These are phyloP conservation scores for Pichia sp. DNA, from an alignment of 1,139 yeast species.

Conservation along the genomic window DNA sequence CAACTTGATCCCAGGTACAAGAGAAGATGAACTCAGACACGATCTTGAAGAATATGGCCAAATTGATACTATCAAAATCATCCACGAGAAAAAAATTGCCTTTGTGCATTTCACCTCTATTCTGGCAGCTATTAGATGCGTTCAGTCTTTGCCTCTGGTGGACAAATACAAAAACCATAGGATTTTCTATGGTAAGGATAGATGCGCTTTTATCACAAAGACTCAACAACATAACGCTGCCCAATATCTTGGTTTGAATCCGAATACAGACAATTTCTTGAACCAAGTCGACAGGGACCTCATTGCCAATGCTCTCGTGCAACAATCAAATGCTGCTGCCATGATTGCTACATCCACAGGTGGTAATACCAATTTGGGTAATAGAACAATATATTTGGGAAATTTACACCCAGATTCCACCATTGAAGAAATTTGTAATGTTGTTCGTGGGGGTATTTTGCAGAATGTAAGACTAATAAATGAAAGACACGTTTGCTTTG, in stretches of 20 bases:
- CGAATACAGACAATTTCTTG: constrained; percentile 73
- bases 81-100: constrained; percentile 54
- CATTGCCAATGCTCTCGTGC: constrained; percentile 50
- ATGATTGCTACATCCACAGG: constrained; percentile 70
- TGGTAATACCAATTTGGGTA: constrained; percentile 64
- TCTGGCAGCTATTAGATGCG: constrained; percentile 52
- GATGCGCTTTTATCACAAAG: constrained; percentile 74
- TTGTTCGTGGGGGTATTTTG: constrained; percentile 73
- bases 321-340: constrained; percentile 66
- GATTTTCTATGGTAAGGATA: constrained; percentile 56
- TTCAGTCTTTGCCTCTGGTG: constrained; percentile 46
- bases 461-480: constrained; percentile 66
- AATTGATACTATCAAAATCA: constrained; percentile 50
- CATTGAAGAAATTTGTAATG: constrained; percentile 79
- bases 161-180: constrained; percentile 50
- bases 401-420: constrained; percentile 70
- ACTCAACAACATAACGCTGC: constrained; percentile 98
- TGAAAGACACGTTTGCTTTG: constrained; percentile 76
- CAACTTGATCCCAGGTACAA: constrained; percentile 38
- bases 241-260: constrained; percentile 84
- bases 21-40: constrained; percentile 42
- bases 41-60: constrained; percentile 48
- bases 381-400: constrained; percentile 72
- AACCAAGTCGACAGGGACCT: constrained; percentile 52
- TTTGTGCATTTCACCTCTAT: constrained; percentile 55